phyloP scores from a whole-genome alignment of 2,329 filamentous ascomycete species.

The Colletotrichum karsti region DNA sequence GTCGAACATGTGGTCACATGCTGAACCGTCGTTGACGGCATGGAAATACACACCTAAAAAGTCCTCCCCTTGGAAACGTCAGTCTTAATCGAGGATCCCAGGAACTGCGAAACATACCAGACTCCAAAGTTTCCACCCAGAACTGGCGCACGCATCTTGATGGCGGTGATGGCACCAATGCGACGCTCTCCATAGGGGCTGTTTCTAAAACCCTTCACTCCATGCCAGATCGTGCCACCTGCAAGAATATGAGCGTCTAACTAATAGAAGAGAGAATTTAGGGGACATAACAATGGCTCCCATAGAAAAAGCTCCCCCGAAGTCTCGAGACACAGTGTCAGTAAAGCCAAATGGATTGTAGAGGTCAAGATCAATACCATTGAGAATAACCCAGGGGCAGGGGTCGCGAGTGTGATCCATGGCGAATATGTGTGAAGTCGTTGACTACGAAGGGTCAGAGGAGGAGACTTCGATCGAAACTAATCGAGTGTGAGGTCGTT shows the following conservation, averaged over 20 bases:
- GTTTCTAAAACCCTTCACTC: conserved; percentile 93
- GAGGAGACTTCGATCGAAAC: too few species aligned
- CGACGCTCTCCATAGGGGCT: conserved; percentile 92
- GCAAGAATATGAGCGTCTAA: not conserved
- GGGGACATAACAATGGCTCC: conserved; percentile 70
- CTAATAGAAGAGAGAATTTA: too few species aligned
- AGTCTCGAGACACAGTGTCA: conserved; percentile 61
- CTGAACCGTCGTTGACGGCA: conserved; percentile 45
- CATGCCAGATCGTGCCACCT: conserved; percentile 89
- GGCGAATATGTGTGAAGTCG: conserved; percentile 16
- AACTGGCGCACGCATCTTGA: conserved; percentile 96
- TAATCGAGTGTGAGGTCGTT: too few species aligned
- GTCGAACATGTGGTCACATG: too few species aligned
- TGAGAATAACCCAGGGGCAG: conserved; percentile 95
- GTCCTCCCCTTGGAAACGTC: too few species aligned
- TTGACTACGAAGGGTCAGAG: not conserved
- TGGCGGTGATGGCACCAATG: conserved; percentile 94
- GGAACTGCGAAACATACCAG: conserved; percentile 48
- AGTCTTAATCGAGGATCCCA: conserved; percentile 72
- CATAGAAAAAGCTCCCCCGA: conserved; percentile 97
- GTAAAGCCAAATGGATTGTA: too few species aligned
- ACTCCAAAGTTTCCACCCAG: conserved; percentile 98
- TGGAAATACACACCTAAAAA: conserved; percentile 79
- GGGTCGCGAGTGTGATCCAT: conserved; percentile 98
- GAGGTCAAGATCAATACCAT: too few species aligned